Base-by-base conservation (phyloP, 1,284 basidiomycete genomes). In the Lignosus rhinocerotis region DNA sequence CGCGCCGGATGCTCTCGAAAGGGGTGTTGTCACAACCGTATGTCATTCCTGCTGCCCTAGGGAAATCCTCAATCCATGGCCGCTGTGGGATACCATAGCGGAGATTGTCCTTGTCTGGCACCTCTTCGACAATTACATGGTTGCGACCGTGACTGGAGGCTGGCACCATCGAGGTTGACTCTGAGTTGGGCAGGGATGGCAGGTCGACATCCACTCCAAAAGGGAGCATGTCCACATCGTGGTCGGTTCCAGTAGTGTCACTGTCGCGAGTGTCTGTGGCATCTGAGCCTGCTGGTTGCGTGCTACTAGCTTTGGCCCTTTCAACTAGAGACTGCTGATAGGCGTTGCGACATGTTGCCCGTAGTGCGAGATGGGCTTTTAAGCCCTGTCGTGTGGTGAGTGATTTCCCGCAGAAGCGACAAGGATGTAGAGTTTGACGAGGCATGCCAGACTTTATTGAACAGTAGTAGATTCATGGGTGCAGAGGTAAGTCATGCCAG, bases 1-100 rank as follows among this genome's bases (percentile, higher is more conserved):
- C 32, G 0, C 60, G 51, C 0, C 41, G 39, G 2, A 65, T 45
- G 12, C 41, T 30, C 30, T 68, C 64, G 41, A 66, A 71, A 31
- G 31, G 11, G 0, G 59, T 70, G 48, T 56, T 59, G 0, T 51
- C 60, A 11, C n/a, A 21, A 0, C 56, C 58, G 9, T 47, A 16
- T 2, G 50, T 36, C 16, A 1, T 4, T 0, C 54, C 66, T 14
- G 61, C 63, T 1, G 32, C 2, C 2, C 12, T 2, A 5, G 54
- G 49, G 41, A 52, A 59, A 19, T 57, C 51, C 11, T 61, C 41
- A 7, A 60, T 47, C 42, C 54, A 62, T 17, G 59, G 59, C 1
- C 47, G 25, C 21, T 44, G 56, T 12, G 63, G 58, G 0, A 65
- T 39, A 3, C 56, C 63, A 2, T 59, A 60, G 10, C 21, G 6